These are phyloP conservation scores for Hyaloscypha variabilis DNA, from an alignment of 495 filamentous ascomycete genomes.

Conservation along the genomic window DNA sequence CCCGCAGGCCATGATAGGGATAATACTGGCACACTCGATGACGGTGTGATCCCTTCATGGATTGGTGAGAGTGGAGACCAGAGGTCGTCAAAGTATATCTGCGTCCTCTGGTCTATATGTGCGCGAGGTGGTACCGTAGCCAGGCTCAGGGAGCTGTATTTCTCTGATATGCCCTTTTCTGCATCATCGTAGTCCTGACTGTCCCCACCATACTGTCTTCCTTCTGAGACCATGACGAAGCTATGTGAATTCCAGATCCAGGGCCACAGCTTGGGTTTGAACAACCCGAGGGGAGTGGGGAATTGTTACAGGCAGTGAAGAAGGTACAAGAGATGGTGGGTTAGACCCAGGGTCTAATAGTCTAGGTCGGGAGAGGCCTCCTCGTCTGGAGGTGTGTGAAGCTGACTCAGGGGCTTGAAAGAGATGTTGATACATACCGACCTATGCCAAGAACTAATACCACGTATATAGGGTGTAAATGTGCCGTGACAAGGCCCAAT, in stretches of 20 bases:
- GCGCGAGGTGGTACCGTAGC: slow-evolving; percentile 29
- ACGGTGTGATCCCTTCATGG: slow-evolving; percentile 43
- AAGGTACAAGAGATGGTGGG: slow-evolving; percentile 24
- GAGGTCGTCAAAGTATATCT: too few species aligned
- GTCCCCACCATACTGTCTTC: slow-evolving; percentile 21
- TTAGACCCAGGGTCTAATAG: slow-evolving; percentile 20
- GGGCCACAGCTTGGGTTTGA: slow-evolving; percentile 32
- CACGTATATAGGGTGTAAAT: too few species aligned
- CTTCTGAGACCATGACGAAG: slow-evolving; percentile 29
- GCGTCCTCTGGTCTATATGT: too few species aligned
- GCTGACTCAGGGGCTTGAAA: slow-evolving; percentile 19
- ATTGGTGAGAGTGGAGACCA: slow-evolving; percentile 9
- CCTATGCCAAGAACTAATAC: background rate
- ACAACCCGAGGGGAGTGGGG: slow-evolving; percentile 24
- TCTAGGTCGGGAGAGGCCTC: slow-evolving; percentile 14
- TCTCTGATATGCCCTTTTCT: slow-evolving; percentile 46
- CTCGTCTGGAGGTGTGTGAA: slow-evolving; percentile 23
- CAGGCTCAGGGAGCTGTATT: slow-evolving; percentile 32
- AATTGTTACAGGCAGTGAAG: slow-evolving; percentile 23
- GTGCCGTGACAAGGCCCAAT: too few species aligned
- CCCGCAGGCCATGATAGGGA: slow-evolving; percentile 33
- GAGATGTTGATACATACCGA: slow-evolving; percentile 13
- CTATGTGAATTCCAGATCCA: slow-evolving; percentile 25
- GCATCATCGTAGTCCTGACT: slow-evolving; percentile 38
- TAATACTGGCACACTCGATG: slow-evolving; percentile 36